Base-by-base conservation (phyloP, 805 yeast genomes). In the Ogataea populi-albae region DNA sequence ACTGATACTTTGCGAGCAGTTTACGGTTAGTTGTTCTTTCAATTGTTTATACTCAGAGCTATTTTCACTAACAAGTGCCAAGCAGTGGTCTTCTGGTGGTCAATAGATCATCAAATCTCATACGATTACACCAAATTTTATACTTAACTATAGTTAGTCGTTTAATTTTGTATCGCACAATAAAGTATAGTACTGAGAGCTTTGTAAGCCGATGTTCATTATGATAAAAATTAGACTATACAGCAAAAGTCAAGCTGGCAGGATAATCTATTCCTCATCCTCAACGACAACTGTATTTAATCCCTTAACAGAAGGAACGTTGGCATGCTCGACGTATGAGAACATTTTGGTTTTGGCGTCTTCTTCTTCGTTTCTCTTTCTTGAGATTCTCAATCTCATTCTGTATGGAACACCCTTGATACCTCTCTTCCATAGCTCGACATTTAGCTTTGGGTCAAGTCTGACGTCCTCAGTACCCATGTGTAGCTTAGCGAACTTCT, bases 401-500 rank as follows among this genome's bases (percentile, higher is more conserved):
- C 96, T 89, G 87, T 75, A 77, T 70, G 95, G 96, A 65, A 87
- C 95, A 79, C 97, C 97, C 81, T 89, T 88, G 77, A 93, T 82
- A 80, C 98, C 98, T 79, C 95, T 89, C 75, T 86, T 84, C 98
- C 98, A 93, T 77, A 93, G 79, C 67, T 83, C 94, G 74, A 89
- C 93, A 86, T 93, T 93, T 73, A 93, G 79, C 75, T 81, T 86
- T 68, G 98, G 98, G 76, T 93, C 98, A 65, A 93, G 76, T 81
- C 98, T 93, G 72, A 93, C 98, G 71, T 93, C 99, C 54, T 84
- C 73, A 64, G 99, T 93, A 70, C 98, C 98, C 93, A 93, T 87
- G 85, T 91, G 97, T 77, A 86, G 81, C 70, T 86, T 79, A 67
- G 98, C 97, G 70, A 93, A 93, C 76, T 86, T 88, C 81, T 87